Evolutionary conservation across 169 alveolate species (phyloP), one percentile per base, ranked within the genome.

Genomic region (Plasmodium gallinaceum): DNA sequence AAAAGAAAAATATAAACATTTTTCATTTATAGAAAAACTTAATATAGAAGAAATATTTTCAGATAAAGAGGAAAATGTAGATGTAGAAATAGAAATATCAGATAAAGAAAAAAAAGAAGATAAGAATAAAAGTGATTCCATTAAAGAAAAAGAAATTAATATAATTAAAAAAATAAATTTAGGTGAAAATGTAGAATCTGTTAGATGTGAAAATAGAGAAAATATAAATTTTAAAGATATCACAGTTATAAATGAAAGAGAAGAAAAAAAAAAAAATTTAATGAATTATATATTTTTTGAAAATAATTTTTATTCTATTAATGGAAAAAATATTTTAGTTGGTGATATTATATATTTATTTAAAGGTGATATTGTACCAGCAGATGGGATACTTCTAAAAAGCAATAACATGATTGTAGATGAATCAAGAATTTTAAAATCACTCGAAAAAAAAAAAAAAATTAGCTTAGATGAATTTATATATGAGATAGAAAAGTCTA

Each of bases 301-400:
- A 32, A 78, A 78, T 26, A 78, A 78, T 37, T 14, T 78, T 24
- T 78, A 78, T 43, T 48, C 7, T 58, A 78, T 78, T 65, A 78
- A 64, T 45, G 64, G 89, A 9, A 78, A 78, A 24, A 78, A 65
- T 70, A 26, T 78, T 24, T 32, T 78, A 64, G 89, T 78, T 46
- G 89, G 89, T 0, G 89, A 78, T 24, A 65, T 78, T 51, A 61
- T 78, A 22, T 78, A 78, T 43, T 51, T 78, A 39, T 78, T 66
- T 24, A 78, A 78, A 39, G 89, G 89, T 7, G 78, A 64, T 39
- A 60, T 78, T 16, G 64, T 78, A 20, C 89, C 89, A 32, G 89
- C 89, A 37, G 89, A 78, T 65, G 89, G 89, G 1, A 78, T 78
- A 10, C 58, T 78, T 20, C 26, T 78, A 51, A 64, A 64, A 65